Conservation (phyloP, 352 stramenopile species). For the Globisporangium echinulatum region DNA sequence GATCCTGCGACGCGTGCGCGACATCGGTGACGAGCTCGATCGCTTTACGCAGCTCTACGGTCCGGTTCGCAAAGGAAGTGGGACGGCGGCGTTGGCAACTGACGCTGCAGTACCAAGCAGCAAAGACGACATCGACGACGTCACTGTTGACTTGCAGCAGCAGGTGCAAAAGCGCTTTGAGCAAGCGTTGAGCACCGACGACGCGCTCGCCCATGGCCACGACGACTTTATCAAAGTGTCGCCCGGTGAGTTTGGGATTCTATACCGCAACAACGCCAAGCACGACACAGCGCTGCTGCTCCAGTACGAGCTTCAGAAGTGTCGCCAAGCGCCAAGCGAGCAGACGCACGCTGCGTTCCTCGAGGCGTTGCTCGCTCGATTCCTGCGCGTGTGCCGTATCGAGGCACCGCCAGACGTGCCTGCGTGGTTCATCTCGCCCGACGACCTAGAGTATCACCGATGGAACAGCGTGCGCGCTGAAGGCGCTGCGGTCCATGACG, state of each 20-base stretch:
- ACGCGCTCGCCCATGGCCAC: neutral
- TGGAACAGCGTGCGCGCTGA: neutral
- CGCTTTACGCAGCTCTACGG: neutral
- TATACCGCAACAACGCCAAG: neutral
- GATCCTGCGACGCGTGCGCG: neutral
- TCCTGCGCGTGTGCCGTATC: neutral
- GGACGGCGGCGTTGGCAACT: too few species aligned
- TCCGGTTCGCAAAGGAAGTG: too few species aligned
- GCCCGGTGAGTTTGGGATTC: too few species aligned
- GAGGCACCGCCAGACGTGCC: neutral
- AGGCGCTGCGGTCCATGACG: neutral
- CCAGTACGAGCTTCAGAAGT: neutral
- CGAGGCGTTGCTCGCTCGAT: neutral
- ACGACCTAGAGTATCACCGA: neutral
- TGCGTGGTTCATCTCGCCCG: slow-evolving; percentile 2
- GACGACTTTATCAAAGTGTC: too few species aligned
- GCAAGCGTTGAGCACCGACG: neutral
- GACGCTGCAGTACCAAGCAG: too few species aligned
- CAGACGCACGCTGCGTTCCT: neutral
- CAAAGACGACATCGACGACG: neutral
- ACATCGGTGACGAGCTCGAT: neutral
- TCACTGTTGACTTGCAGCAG: neutral
- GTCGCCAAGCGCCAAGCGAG: neutral
- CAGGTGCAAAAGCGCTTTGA: neutral
- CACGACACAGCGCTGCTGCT: neutral